Evolutionary conservation across 1,284 basidiomycete genomes (phyloP).

Genomic region (Pulchroboletus neoregius): DNA sequence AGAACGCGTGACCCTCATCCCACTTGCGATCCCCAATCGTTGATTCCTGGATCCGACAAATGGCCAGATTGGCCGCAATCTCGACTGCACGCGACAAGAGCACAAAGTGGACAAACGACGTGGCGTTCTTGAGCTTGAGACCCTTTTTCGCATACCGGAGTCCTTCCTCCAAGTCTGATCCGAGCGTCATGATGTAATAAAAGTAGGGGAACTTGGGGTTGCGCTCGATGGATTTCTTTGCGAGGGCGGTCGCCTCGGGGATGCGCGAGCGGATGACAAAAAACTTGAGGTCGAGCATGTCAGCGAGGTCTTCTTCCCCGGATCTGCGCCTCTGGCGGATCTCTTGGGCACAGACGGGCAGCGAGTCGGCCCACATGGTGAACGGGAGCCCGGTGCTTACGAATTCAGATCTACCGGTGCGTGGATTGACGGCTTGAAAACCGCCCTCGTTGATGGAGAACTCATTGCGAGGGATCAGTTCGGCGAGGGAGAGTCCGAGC

Average conservation of each 20-base stretch:
- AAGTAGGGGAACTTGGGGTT: slow-evolving; percentile 55
- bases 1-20: slow-evolving; percentile 56
- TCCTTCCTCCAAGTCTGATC: slow-evolving; percentile 35
- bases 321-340: slow-evolving; percentile 41
- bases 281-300: slow-evolving; percentile 59
- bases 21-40: slow-evolving; percentile 41
- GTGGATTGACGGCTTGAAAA: slow-evolving; percentile 44
- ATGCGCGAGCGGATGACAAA: slow-evolving; percentile 44
- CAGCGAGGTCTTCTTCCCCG: slow-evolving; percentile 46
- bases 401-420: slow-evolving; percentile 39
- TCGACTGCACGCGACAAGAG: slow-evolving; percentile 57
- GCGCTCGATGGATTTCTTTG: slow-evolving; percentile 44
- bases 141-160: slow-evolving; percentile 50
- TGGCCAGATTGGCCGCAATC: slow-evolving; percentile 52
- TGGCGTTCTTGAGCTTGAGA: slow-evolving; percentile 44
- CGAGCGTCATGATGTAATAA: slow-evolving; percentile 51
- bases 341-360: slow-evolving; percentile 52
- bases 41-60: slow-evolving; percentile 44
- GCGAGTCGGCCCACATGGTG: slow-evolving; percentile 49
- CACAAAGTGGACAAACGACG: slow-evolving; percentile 48
- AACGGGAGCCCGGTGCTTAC: slow-evolving; percentile 53
- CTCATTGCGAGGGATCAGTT: slow-evolving; percentile 52
- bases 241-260: slow-evolving; percentile 42
- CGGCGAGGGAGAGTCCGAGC: slow-evolving; percentile 47
- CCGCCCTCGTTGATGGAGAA: slow-evolving; percentile 54